Evolutionary conservation across 352 stramenopile genomes (phyloP).

Genomic region (Pythium rhizo-oryzae): DNA sequence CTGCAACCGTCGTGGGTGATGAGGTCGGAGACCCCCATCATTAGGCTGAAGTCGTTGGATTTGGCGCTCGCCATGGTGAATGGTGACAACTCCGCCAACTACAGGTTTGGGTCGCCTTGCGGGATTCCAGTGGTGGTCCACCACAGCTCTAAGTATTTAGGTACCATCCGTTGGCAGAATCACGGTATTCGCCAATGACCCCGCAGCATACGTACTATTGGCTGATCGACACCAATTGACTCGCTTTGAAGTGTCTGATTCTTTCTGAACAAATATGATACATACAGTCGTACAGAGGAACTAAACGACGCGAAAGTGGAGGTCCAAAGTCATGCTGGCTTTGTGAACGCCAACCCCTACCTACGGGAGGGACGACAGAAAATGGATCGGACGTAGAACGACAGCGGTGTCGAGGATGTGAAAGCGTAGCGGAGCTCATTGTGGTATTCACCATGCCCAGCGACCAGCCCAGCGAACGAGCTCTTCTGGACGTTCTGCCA

Average conservation of each 20-base stretch:
- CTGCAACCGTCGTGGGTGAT: not conserved
- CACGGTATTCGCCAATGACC: not conserved
- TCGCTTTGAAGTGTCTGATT: not conserved
- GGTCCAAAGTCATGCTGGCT: not conserved
- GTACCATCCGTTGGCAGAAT: not conserved
- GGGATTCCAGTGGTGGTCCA: not conserved
- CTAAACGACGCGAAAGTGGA: not conserved
- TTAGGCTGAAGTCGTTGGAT: slow-evolving; percentile 5
- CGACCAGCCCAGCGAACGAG: not conserved
- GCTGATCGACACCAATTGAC: not conserved
- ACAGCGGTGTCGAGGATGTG: no score
- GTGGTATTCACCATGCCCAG: not conserved
- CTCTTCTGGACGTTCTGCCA: not conserved
- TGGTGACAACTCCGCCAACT: not conserved
- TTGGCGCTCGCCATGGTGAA: not conserved
- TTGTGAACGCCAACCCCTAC: not conserved
- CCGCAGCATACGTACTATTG: not conserved
- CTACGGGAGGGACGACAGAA: not conserved
- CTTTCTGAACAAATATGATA: not conserved
- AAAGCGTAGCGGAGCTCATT: no score
- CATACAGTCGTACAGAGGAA: not conserved
- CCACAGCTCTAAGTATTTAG: not conserved
- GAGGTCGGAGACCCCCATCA: not conserved
- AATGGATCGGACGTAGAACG: not conserved
- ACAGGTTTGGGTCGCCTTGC: not conserved